These are phyloP conservation scores for Pseudogymnoascus sp. DNA, from an alignment of 2,329 filamentous ascomycete species.

Conservation along the genomic window DNA sequence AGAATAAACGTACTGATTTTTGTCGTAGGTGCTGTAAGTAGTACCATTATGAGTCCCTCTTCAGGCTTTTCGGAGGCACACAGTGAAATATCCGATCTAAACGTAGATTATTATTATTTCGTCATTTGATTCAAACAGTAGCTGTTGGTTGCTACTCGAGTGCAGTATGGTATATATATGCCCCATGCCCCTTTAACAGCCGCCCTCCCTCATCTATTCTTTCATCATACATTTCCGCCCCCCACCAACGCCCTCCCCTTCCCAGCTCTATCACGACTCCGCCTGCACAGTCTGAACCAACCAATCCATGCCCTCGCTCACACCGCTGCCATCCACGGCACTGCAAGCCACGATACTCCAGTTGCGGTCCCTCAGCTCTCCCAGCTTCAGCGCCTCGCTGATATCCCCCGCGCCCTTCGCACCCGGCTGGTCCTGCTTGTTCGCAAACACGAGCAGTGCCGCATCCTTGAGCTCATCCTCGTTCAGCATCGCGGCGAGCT, in stretches of 20 bases:
- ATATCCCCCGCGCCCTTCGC: slow-evolving; percentile 96
- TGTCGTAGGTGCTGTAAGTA: neutral
- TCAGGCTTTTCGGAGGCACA: neutral
- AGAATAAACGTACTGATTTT: neutral
- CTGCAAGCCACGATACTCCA: slow-evolving; percentile 99
- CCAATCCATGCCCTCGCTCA: slow-evolving; percentile 99
- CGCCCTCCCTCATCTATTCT: neutral
- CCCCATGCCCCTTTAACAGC: neutral
- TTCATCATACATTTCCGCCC: neutral
- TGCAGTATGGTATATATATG: slow-evolving; percentile 6
- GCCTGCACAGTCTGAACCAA: slow-evolving; percentile 50
- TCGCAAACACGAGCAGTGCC: slow-evolving; percentile 87
- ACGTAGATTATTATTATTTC: slow-evolving; percentile 7
- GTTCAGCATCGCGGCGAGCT: slow-evolving; percentile 89
- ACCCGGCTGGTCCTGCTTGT: slow-evolving; percentile 97
- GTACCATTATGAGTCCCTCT: neutral
- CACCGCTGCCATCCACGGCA: slow-evolving; percentile 88
- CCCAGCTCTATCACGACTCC: slow-evolving; percentile 34
- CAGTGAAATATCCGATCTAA: neutral
- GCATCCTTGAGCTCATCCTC: slow-evolving; percentile 95
- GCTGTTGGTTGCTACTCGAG: slow-evolving; percentile 2
- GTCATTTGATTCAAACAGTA: slow-evolving; percentile 1
- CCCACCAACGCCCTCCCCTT: neutral
- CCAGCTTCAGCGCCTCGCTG: slow-evolving; percentile 81
- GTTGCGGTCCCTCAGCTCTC: slow-evolving; percentile 89